These are phyloP conservation scores for Trichomonascus vanleenenianus DNA, from an alignment of 805 yeast genomes.

Conservation along the genomic window DNA sequence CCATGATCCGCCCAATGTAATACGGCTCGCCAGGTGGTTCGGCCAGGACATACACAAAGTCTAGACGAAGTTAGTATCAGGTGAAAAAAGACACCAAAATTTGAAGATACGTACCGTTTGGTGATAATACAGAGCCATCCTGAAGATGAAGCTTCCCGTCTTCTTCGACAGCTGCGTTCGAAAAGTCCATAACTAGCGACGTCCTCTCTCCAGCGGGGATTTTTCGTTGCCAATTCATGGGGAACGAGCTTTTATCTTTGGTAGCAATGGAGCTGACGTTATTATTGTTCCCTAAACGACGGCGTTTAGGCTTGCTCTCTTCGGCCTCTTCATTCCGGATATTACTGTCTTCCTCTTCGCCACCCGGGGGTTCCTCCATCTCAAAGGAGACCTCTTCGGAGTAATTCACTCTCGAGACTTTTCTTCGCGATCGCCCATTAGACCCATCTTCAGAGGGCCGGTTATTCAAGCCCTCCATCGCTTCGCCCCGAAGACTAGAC, in stretches of 20 bases:
- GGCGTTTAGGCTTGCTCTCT: not conserved
- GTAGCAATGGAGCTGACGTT: too few relatives aligned
- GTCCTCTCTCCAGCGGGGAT: conserved; percentile 20
- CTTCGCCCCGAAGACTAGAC: too few relatives aligned
- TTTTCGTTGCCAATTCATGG: conserved; percentile 27
- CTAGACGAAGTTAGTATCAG: conserved; percentile 28
- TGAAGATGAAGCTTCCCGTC: conserved; percentile 24
- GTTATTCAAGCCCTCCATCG: too few relatives aligned
- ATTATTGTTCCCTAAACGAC: not conserved
- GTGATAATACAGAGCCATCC: conserved; percentile 21
- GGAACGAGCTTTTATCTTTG: conserved; percentile 5
- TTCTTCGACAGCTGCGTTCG: conserved; percentile 18
- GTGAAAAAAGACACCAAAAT: too few relatives aligned
- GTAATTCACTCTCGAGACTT: conserved; percentile 21
- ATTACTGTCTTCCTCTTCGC: conserved; percentile 6
- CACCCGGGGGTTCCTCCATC: not conserved
- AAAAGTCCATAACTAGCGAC: conserved; percentile 28
- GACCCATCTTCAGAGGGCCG: too few relatives aligned
- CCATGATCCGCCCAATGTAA: conserved; percentile 77
- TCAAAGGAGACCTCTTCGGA: conserved; percentile 5
- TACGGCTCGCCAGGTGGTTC: conserved; percentile 96
- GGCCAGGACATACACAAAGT: conserved; percentile 72
- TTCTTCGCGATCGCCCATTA: conserved; percentile 9
- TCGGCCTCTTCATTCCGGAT: conserved; percentile 1
- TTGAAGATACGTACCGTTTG: conserved; percentile 22